Evolutionary conservation across 768 basidiomycete species (phyloP), one percentile per base, ranked within the genome.

Genomic region (Suillus decipiens): DNA sequence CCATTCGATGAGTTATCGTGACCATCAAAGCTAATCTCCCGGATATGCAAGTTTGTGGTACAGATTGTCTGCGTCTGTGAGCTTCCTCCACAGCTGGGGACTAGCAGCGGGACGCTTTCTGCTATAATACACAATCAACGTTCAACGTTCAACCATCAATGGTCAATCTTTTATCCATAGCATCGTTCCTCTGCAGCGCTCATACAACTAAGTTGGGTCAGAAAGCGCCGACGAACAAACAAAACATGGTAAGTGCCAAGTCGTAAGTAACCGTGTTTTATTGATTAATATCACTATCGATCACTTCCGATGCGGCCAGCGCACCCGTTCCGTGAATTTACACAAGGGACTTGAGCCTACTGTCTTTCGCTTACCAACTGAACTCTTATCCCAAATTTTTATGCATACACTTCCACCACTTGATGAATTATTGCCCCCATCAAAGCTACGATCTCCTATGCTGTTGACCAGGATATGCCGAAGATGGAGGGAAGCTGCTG

Each of bases 401-500:
- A 31, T 17, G 7, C 28, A 17, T 28, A 31, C 48, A 8, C 48
- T 50, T 3, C 28, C 28, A 17, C 15, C 28, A 50, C 31, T 31
- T 15, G 15, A 50, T 28, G 24, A 28, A 15, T 50, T 17, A 9
- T 50, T 50, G 3, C 28, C 8, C 48, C 48, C 14, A 48, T 28
- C 24, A 50, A 50, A 50, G 28, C 50, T 51, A 39, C 14, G 17
- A 11, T 6, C 76, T 0, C 82, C 83, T 15, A 63, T 81, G 41
- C 55, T 80, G 6, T 64, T 85, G 31, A 72, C 77, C 22, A 68
- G 70, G 47, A 77, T 85, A 17, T 81, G 80, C 64, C 69, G 70
- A 2, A 62, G 72, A 3, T 85, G 84, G 84, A 77, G 76, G 64
- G 61, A 69, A 8, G 61, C 84, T 10, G 78, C 73, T 34, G 56